These are phyloP conservation scores for Talaromyces islandicus DNA, from an alignment of 2,329 filamentous ascomycete genomes.

Conservation along the genomic window DNA sequence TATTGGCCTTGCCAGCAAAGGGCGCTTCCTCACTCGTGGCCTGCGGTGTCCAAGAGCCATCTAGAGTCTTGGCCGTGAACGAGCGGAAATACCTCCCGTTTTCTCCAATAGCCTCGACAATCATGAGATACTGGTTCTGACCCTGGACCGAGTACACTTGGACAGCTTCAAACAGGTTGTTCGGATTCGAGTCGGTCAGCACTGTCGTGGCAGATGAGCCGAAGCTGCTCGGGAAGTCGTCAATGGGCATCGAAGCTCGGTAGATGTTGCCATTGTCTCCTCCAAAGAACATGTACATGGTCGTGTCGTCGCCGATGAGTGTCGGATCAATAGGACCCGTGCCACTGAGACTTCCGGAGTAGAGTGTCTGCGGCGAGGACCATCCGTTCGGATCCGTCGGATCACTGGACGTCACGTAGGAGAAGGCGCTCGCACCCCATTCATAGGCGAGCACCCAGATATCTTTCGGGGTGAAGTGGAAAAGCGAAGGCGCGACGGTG, in stretches of 20 bases:
- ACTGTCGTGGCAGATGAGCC: constrained; percentile 46
- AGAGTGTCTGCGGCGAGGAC: constrained; percentile 50
- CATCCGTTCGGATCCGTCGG: constrained; percentile 55
- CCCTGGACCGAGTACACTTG: constrained; percentile 58
- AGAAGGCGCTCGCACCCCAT: constrained; percentile 57
- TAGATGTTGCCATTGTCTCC: constrained; percentile 65
- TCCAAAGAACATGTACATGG: constrained; percentile 64
- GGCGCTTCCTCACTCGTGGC: constrained; percentile 51
- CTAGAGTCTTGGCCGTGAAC: constrained; percentile 54
- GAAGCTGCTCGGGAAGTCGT: constrained; percentile 57
- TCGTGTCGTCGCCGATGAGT: constrained; percentile 53
- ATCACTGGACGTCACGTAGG: constrained; percentile 54
- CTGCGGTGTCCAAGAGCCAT: constrained; percentile 54
- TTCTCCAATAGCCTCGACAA: constrained; percentile 57
- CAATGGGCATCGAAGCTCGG: constrained; percentile 57
- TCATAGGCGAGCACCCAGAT: constrained; percentile 63
- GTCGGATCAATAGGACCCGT: constrained; percentile 59
- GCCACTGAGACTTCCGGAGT: constrained; percentile 48
- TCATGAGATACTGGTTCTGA: constrained; percentile 57
- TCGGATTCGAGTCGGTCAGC: constrained; percentile 47
- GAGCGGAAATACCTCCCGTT: constrained; percentile 61
- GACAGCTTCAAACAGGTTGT: constrained; percentile 61
- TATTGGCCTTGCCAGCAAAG: constrained; percentile 63
- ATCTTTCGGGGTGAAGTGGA: constrained; percentile 57
- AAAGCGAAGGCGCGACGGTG: constrained; percentile 56